A percentile compares a stretch with the other conserved stretches of the same genome.
phyloP scores from a whole-genome alignment of 768 basidiomycete species.

The Tubosaeta brunneosetosa region DNA sequence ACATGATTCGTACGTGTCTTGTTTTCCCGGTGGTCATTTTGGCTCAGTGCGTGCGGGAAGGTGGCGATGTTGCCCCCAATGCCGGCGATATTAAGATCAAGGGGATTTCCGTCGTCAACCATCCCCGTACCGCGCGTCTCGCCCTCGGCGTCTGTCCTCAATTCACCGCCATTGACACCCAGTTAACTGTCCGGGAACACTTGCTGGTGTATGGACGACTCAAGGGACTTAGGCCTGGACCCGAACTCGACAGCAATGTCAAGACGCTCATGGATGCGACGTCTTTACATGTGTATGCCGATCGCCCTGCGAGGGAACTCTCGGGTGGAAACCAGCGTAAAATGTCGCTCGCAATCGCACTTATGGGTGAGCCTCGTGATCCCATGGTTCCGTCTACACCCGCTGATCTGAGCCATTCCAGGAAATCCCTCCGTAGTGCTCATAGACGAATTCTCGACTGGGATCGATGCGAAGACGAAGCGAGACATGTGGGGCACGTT shows the following conservation, averaged over 20 bases:
- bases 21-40: not conserved
- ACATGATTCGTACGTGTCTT: constrained; percentile 61
- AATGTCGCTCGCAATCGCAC: constrained; percentile 67
- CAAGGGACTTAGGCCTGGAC: constrained; percentile 55
- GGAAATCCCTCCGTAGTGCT: constrained; percentile 75
- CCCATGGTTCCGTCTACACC: not conserved
- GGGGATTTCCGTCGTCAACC: constrained; percentile 58
- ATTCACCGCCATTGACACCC: constrained; percentile 76
- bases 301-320: constrained; percentile 67
- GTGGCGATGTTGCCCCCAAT: constrained; percentile 65
- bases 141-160: constrained; percentile 80
- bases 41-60: constrained; percentile 29
- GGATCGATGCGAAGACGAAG: constrained; percentile 80
- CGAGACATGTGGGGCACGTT: constrained; percentile 79
- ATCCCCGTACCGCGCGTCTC: constrained; percentile 59
- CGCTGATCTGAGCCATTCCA: constrained; percentile 25
- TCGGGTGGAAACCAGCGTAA: constrained; percentile 82
- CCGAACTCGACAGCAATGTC: constrained; percentile 50
- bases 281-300: constrained; percentile 54
- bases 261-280: constrained; percentile 55
- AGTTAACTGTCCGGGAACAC: constrained; percentile 76
- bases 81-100: constrained; percentile 65
- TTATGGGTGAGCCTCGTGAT: constrained; percentile 46
- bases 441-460: constrained; percentile 82
- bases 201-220: constrained; percentile 66